phyloP scores from a whole-genome alignment of 1,284 basidiomycete genomes.

The Puccinia hordei region DNA sequence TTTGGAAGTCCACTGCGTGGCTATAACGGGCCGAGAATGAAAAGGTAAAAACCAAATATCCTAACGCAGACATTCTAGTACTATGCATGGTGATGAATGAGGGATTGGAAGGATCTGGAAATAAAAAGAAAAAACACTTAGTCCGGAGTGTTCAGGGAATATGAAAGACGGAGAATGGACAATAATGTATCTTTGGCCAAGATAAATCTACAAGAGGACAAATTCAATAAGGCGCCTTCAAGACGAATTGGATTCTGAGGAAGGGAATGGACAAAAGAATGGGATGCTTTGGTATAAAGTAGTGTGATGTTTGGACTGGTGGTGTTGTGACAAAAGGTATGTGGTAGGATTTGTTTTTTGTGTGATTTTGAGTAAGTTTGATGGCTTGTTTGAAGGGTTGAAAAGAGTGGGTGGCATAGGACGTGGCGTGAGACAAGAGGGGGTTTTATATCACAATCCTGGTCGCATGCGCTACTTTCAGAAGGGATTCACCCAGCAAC shows the following conservation, averaged over 20 bases:
- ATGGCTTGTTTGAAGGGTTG: not conserved
- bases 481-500: not conserved
- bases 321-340: not conserved
- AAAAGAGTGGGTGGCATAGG: no score
- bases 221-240: not conserved
- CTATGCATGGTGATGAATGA: constrained; percentile 1
- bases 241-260: not conserved
- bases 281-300: not conserved
- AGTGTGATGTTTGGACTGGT: not conserved
- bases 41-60: not conserved
- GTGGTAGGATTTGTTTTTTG: not conserved
- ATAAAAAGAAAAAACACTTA: not conserved
- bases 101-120: not conserved
- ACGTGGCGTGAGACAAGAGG: not conserved
- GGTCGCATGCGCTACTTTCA: not conserved
- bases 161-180: not conserved
- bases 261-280: not conserved
- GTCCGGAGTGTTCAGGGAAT: not conserved
- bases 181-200: not conserved
- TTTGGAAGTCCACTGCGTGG: constrained; percentile 3
- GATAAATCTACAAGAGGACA: not conserved
- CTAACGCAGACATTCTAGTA: not conserved
- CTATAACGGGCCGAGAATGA: not conserved
- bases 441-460: not conserved
- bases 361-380: not conserved